phyloP scores from a whole-genome alignment of 2,329 filamentous ascomycete genomes.

The Penicillium sp. region DNA sequence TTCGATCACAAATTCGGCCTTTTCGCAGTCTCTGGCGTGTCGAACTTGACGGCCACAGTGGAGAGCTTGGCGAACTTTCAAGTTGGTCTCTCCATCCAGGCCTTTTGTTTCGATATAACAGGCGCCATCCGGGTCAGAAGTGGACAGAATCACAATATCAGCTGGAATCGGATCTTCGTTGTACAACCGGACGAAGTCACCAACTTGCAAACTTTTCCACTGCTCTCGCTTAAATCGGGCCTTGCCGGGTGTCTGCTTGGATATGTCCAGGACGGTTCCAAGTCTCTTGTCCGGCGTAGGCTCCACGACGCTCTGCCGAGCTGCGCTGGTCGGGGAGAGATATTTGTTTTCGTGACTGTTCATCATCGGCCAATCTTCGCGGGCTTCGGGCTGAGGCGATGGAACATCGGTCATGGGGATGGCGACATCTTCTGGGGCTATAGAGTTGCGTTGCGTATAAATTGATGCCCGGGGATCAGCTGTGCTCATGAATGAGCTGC shows the following conservation, averaged over 20 bases:
- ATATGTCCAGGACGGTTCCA: constrained; percentile 72
- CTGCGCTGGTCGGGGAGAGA: constrained; percentile 33
- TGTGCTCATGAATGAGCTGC: constrained; percentile 66
- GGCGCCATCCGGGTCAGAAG: constrained; percentile 87
- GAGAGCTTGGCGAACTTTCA: constrained; percentile 90
- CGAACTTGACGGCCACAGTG: constrained; percentile 78
- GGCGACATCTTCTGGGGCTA: constrained; percentile 55
- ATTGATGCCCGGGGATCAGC: constrained; percentile 56
- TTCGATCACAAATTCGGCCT: constrained; percentile 80
- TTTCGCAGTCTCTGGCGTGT: constrained; percentile 90
- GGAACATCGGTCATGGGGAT: constrained; percentile 96
- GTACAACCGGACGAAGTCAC: constrained; percentile 94
- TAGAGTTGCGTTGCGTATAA: constrained; percentile 49
- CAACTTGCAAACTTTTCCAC: constrained; percentile 94
- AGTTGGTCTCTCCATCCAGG: constrained; percentile 92
- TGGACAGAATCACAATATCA: constrained; percentile 87
- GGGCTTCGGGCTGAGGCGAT: constrained; percentile 65
- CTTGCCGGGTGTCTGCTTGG: constrained; percentile 62
- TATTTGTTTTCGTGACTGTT: constrained; percentile 30
- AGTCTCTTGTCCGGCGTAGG: constrained; percentile 47
- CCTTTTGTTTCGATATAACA: constrained; percentile 99
- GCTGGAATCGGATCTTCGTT: constrained; percentile 94
- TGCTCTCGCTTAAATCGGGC: constrained; percentile 87
- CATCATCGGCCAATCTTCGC: constrained; percentile 43
- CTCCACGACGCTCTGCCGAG: constrained; percentile 24